Base-by-base conservation (phyloP, 257 asterid species). In the Jaltomata sinuosa region DNA sequence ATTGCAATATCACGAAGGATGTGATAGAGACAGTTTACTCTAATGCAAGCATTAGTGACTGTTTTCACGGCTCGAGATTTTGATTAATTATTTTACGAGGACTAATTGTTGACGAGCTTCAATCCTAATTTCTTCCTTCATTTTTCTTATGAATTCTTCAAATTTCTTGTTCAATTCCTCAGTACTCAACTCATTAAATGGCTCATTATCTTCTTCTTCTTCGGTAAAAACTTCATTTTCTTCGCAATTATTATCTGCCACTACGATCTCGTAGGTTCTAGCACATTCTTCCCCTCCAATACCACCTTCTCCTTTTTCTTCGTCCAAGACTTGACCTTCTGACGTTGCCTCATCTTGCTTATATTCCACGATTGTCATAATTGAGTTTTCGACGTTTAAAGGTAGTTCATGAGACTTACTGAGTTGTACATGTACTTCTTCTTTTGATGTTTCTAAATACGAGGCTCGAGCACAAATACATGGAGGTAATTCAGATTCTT, bases 101-200 rank as follows among this genome's bases (percentile, higher is more conserved):
- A 86, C 84, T 21, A 84, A 55, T 14, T 84, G 87, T 22, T 89
- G 88, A 19, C 80, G 87, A 81, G 89, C 86, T 67, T 87, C 86
- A 19, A 89, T 76, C 83, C 91, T 87, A 18, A 89, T 71, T 21
- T 85, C 89, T 77, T 87, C 89, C 87, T 87, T 89, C 89, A 87
- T 87, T 78, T 71, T 89, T 52, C 84, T 84, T n/a, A 89, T 89
- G 49, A 89, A 89, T 27, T 89, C 91, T 3, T 89, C 91, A 18
- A 87, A 89, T 49, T 87, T 89, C 80, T 87, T 85, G 86, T 89
- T 89, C 47, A 89, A 72, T 57, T 89, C 91, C 55, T 85, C 91
- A 15, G 79, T 69, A 22, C 89, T 89, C 78, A 89, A 22, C 55
- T 79, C 29, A 34, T 65, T 64, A 59, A 82, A 29, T 27, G 81